phyloP scores from a whole-genome alignment of 495 filamentous ascomycete genomes.

The Aspergillus biplanus region DNA sequence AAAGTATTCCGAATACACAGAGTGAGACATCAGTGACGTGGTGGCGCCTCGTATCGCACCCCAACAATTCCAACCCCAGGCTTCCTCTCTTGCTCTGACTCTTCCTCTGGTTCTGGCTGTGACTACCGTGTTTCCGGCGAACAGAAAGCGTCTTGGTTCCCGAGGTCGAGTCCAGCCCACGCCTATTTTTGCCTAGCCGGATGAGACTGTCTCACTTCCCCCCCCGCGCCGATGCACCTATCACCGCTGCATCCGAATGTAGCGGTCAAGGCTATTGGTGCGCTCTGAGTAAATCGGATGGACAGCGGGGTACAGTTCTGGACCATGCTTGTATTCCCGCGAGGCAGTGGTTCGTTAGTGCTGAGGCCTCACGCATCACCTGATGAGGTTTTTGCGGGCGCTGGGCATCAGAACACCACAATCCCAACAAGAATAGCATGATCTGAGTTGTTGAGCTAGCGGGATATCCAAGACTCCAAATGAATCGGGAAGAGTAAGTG shows the following conservation, averaged over 20 bases:
- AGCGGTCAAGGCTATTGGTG: background rate
- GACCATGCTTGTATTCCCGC: too few relatives aligned
- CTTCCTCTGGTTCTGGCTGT: background rate
- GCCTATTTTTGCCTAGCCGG: background rate
- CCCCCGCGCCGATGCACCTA: background rate
- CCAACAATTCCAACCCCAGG: background rate
- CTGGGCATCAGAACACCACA: too few relatives aligned
- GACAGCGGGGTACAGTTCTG: too few relatives aligned
- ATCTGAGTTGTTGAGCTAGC: too few relatives aligned
- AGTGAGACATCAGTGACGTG: background rate
- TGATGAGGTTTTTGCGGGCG: too few relatives aligned
- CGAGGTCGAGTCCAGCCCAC: background rate
- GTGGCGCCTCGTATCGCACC: slow-evolving; percentile 1
- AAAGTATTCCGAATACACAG: background rate
- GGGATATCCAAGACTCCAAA: too few relatives aligned
- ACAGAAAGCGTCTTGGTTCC: background rate
- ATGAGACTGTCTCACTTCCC: background rate
- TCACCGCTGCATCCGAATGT: background rate
- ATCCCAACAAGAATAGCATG: too few relatives aligned
- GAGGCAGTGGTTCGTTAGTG: too few relatives aligned
- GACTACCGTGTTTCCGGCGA: too few relatives aligned
- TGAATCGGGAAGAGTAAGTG: too few relatives aligned
- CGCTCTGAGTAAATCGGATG: background rate
- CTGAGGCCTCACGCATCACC: too few relatives aligned
- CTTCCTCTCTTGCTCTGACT: too few relatives aligned